Base-by-base conservation (phyloP, 192 early-diverging fungal species). In the Coemansia sp. region DNA sequence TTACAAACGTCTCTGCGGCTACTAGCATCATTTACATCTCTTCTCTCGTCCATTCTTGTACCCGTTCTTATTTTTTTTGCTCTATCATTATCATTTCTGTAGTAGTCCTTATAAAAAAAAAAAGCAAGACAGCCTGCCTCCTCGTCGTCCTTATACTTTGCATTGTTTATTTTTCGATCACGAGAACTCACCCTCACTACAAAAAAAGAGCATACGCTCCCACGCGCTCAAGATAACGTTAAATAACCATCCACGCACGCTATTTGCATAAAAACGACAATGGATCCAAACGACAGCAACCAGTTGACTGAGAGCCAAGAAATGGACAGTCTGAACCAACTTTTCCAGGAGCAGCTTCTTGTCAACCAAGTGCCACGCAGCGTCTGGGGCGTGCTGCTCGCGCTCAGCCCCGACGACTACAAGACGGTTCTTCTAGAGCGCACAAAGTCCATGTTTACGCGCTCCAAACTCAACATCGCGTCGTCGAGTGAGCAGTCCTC, bases 341-440 rank as follows among this genome's bases (percentile, higher is more conserved):
- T 75, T 33, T 84, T 78, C 49, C 76, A 84, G 67, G 60, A 67
- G 46, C 81, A 78, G 67, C 81, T 84, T 23, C 68, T 81, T 21
- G 76, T 85, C 15, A 79, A 66, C 59, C 72, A 81, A 65, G 79
- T 78, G 33, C 75, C 84, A 7, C 68, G 60, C 44, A 71, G 69
- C 12, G 79, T 85, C 30, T 85, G 84, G 84, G 84, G 84, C 12
- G 79, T 82, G 36, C 69, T 85, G 53, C 72, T 85, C 12, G 76
- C 79, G 45, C 73, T 82, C 38, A 82, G 72, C 57, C 80, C 84
- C 21, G 76, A 68, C 12, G 77, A 79, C 49, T 85, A 85, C 66
- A 65, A 70, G 24, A 85, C 84, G 0, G 71, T 77, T 15, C 67
- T 72, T 20, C 61, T 85, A 35, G 73, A 77, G 66, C 80, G 75